Percentiles rank a stretch among this genome's conserved stretches.
Evolutionary conservation across 768 basidiomycete species (phyloP).

Genomic region (Melanogaster broomeanus): DNA sequence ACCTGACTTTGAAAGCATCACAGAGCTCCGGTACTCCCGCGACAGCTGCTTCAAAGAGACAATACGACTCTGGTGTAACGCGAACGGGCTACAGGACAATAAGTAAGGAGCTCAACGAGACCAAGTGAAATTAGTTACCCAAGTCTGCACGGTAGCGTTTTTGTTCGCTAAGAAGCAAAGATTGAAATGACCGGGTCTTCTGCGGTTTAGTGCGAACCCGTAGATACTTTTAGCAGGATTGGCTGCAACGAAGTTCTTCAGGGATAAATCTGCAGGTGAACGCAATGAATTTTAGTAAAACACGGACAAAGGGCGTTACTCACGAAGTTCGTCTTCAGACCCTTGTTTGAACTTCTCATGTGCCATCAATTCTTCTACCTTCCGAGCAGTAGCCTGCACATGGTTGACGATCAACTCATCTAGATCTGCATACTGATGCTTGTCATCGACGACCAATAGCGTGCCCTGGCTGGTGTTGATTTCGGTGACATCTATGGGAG

Average conservation of each 20-base stretch:
- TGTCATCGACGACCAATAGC: conserved; percentile 71
- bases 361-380: conserved; percentile 91
- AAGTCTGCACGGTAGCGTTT: conserved; percentile 84
- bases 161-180: conserved; percentile 93
- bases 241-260: conserved; percentile 89
- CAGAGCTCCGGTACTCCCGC: conserved; percentile 92
- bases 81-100: conserved; percentile 66
- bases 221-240: conserved; percentile 96
- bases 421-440: conserved; percentile 87
- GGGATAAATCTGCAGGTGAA: conserved; percentile 63
- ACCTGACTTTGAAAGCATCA: conserved; percentile 95
- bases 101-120: background rate
- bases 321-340: conserved; percentile 87
- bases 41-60: conserved; percentile 86
- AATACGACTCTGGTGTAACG: conserved; percentile 86
- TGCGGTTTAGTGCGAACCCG: conserved; percentile 89
- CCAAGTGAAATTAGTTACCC: conserved; percentile 51
- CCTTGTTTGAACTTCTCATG: conserved; percentile 94
- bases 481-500: conserved; percentile 71
- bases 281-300: background rate
- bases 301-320: conserved; percentile 34
- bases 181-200: conserved; percentile 90
- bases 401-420: conserved; percentile 98
- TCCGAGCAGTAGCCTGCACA: conserved; percentile 89
- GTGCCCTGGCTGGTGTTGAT: conserved; percentile 72